Base-by-base conservation (phyloP, 163 green algal genomes). In the Chloromonas sp. region DNA sequence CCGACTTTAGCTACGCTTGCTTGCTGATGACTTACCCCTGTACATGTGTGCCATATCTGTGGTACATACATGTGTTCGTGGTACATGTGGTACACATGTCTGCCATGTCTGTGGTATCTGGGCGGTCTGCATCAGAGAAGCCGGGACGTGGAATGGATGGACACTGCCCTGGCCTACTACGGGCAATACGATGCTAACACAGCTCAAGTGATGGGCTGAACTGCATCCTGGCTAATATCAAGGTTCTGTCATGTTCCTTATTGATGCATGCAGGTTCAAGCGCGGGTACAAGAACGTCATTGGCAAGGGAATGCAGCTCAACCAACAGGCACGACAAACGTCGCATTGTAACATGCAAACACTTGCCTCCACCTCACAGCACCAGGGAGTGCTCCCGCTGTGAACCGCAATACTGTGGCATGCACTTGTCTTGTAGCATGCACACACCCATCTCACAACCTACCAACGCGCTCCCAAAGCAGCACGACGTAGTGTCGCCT, bases 231-330 rank as follows among this genome's bases (percentile, higher is more conserved):
- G 36, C 36, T 8, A 70, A 76, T n/a, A 58, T 71, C 36, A 70
- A 58, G 79, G 58, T 82, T 82, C 14, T 82, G 2, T 57, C 60
- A 13, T 76, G 80, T 83, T 8, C 2, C 15, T 13, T 76, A 76
- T 76, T 76, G 8, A 13, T 81, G 11, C 36, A 36, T 2, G 71
- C 87, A 93, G 95, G 58, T 99, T 93, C 91, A 94, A 94, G 88
- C 93, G 96, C 58, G 96, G 96, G 14, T 98, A 98, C 93, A 97
- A 98, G 87, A 99, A 99, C 88, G 95, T 98, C 1, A 99, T 99
- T 85, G 90, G 94, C 86, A 96, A 98, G 89, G 95, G 95, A 77
- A 86, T 97, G 2, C 88, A 95, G 89, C 91, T 98, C n/a, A 97
- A 97, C 85, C 61, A 95, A 66, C 60, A 86, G 80, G 85, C 58